Conservation (phyloP, 192 early-diverging fungal genomes). For the Linnemannia zychae region DNA sequence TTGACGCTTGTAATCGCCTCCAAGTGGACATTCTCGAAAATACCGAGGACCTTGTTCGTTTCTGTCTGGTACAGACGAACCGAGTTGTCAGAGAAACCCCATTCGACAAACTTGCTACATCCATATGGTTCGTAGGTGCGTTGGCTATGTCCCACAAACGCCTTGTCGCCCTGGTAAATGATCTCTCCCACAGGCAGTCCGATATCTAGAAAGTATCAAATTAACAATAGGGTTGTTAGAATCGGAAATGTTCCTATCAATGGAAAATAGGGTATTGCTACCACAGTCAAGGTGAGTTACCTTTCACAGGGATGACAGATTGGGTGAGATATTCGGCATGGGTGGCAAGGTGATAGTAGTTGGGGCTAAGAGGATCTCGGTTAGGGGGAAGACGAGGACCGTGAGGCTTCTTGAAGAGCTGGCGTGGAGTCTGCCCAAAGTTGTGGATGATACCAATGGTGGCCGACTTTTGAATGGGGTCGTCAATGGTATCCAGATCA, state of each 20-base stretch:
- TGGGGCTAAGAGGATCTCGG: slow-evolving; percentile 53
- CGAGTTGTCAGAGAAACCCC: slow-evolving; percentile 75
- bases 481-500: slow-evolving; percentile 88
- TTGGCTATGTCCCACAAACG: slow-evolving; percentile 57
- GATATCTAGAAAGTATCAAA: slow-evolving; percentile 57
- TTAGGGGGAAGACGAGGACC: slow-evolving; percentile 63
- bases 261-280: neutral
- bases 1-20: slow-evolving; percentile 69
- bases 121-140: slow-evolving; percentile 60
- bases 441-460: slow-evolving; percentile 96
- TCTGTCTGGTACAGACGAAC: slow-evolving; percentile 67
- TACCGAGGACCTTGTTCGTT: slow-evolving; percentile 63
- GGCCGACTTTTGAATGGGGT: slow-evolving; percentile 89
- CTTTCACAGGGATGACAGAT: slow-evolving; percentile 64
- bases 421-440: slow-evolving; percentile 96
- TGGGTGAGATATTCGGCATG: slow-evolving; percentile 67
- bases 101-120: slow-evolving; percentile 70
- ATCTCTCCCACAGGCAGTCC: slow-evolving; percentile 65
- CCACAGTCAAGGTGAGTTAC: slow-evolving; percentile 41
- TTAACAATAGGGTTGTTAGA: neutral
- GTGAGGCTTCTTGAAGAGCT: slow-evolving; percentile 91
- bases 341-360: slow-evolving; percentile 61
- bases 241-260: neutral
- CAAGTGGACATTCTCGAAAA: slow-evolving; percentile 74
- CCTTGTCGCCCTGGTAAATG: slow-evolving; percentile 57